phyloP scores from a whole-genome alignment of 352 stramenopile species.

The Blastocystis sp. region DNA sequence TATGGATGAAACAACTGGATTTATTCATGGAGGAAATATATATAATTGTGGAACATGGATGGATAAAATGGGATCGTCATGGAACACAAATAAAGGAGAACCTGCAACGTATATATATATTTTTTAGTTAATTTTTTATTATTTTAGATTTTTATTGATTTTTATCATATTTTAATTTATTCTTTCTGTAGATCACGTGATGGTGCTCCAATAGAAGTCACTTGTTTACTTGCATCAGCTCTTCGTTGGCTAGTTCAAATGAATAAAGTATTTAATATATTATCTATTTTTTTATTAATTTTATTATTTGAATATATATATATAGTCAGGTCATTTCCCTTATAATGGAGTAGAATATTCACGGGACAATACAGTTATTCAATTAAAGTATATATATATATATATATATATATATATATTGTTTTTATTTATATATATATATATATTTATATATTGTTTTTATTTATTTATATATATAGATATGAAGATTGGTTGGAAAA shows the following conservation, averaged over 20 bases:
- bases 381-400: not conserved
- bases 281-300: not conserved
- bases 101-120: slow-evolving; percentile 22
- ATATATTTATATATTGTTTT: slow-evolving; percentile 34
- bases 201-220: slow-evolving; percentile 36
- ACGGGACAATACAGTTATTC: not conserved
- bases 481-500: too few species aligned
- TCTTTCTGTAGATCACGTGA: slow-evolving; percentile 37
- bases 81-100: slow-evolving; percentile 18
- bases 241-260: slow-evolving; percentile 10
- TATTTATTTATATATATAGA: slow-evolving; percentile 15
- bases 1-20: slow-evolving; percentile 27
- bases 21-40: slow-evolving; percentile 37
- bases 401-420: not conserved
- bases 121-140: not conserved
- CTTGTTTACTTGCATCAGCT: slow-evolving; percentile 2
- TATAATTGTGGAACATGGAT: slow-evolving; percentile 43
- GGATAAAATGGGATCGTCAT: slow-evolving; percentile 40
- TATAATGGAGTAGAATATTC: not conserved
- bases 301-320: not conserved
- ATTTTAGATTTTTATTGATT: too few species aligned
- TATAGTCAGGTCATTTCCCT: not conserved
- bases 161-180: too few species aligned
- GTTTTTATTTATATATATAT: slow-evolving; percentile 14
- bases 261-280: not conserved